Evolutionary conservation across 202 grass and related monocot genomes (phyloP), one percentile per base, ranked within the genome.

Genomic region (Zizania palustris): DNA sequence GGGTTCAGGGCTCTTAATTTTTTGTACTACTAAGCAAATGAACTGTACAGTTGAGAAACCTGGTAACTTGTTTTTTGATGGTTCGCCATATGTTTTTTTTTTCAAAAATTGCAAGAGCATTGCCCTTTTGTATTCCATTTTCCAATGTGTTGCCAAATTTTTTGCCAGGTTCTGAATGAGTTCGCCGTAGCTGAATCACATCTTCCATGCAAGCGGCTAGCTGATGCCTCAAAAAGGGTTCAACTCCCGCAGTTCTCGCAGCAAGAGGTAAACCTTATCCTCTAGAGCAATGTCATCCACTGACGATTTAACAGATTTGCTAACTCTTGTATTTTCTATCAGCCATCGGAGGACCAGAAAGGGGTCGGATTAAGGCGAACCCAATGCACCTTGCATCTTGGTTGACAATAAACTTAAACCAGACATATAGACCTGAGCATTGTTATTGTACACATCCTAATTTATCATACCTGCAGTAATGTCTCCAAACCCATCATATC

Each of bases 161-260:
- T 86, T 85, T 88, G 67, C 63, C 85, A 98, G 91, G 96, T 98
- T 84, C 85, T 92, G 61, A 98, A 98, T 79, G 96, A 98, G 80
- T 98, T 92, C 79, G 83, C 83, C 78, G 85, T 87, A 69, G 80
- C 89, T 88, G 84, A 90, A 78, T 42, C 69, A 78, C 75, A 62
- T 80, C 80, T 85, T 53, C 85, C 89, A 65, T 88, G 89, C 77
- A 98, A 98, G 78, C 78, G 87, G 79, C 60, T 98, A 85, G 87
- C 91, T 37, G 95, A 95, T 53, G 89, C 89, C 55, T 93, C 87
- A 4, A 98, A 98, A 79, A 85, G 91, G 67, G 89, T 98, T 73
- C 87, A 81, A 35, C 82, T 95, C 16, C 83, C 89, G 0, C 78
- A 85, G 43, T 93, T 83, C n/a, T 45, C 11, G 73, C 9, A 64